Evolutionary conservation across 1,284 basidiomycete genomes (phyloP).

Genomic region (Tilletiopsis washingtonensis): DNA sequence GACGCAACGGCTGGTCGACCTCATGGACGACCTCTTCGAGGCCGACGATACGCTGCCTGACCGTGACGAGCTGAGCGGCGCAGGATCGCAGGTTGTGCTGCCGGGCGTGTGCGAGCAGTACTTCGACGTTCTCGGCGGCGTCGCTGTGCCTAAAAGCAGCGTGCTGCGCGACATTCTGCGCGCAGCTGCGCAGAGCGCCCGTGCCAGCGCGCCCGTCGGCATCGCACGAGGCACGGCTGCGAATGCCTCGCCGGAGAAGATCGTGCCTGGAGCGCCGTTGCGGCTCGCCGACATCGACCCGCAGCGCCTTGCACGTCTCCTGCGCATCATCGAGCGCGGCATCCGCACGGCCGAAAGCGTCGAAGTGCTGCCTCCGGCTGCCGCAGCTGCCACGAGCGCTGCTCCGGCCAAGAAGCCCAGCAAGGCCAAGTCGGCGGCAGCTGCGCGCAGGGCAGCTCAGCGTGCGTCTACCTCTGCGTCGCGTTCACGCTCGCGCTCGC

Average conservation of each 20-base stretch:
- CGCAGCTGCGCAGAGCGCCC: neutral
- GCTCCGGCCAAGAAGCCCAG: neutral
- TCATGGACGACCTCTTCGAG: conserved; percentile 79
- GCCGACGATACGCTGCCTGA: conserved; percentile 71
- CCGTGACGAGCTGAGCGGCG: conserved; percentile 55
- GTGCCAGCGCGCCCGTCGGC: neutral
- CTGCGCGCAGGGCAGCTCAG: too few species aligned
- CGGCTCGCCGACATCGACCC: neutral
- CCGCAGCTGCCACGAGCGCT: neutral
- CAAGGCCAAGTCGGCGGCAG: neutral
- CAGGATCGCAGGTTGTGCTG: conserved; percentile 58
- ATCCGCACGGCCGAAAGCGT: neutral
- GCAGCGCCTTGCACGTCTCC: neutral
- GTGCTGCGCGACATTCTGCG: conserved; percentile 20
- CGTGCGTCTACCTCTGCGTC: too few species aligned
- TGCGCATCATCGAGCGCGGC: neutral
- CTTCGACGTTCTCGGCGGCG: conserved; percentile 19
- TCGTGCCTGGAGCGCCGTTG: neutral
- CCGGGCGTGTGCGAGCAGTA: conserved; percentile 56
- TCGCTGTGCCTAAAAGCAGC: conserved; percentile 10
- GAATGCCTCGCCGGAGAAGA: neutral
- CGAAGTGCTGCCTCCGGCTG: neutral
- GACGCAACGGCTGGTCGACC: conserved; percentile 62
- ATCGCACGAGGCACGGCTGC: neutral
- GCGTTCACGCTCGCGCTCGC: too few species aligned